Evolutionary conservation across 1,284 basidiomycete species (phyloP).

Genomic region (Fomitopsis pinicola): DNA sequence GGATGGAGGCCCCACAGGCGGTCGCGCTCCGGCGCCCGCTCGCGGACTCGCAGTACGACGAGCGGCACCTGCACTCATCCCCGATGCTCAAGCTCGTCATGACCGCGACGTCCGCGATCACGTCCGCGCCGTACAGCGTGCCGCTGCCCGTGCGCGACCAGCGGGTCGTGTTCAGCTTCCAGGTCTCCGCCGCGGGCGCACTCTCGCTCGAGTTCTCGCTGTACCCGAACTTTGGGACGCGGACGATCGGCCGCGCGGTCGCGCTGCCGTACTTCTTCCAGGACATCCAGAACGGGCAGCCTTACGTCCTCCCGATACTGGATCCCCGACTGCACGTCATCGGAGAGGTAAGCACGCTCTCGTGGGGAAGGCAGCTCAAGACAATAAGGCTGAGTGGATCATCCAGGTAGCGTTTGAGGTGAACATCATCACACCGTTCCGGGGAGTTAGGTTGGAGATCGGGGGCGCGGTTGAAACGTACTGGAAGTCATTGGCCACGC

Average conservation of each 20-base stretch:
- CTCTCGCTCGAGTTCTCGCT: constrained; percentile 92
- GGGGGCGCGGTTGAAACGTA: constrained; percentile 95
- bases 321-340: constrained; percentile 93
- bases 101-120: constrained; percentile 75
- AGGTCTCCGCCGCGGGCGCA: constrained; percentile 69
- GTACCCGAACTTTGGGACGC: constrained; percentile 98
- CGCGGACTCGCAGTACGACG: constrained; percentile 54
- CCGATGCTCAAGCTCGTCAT: constrained; percentile 94
- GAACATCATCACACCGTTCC: constrained; percentile 87
- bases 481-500: constrained; percentile 85
- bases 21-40: constrained; percentile 68
- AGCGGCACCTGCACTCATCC: constrained; percentile 63
- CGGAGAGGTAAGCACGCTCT: constrained; percentile 65
- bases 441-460: constrained; percentile 92
- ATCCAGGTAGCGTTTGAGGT: constrained; percentile 83
- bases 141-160: constrained; percentile 82
- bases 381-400: constrained; percentile 5
- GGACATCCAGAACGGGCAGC: constrained; percentile 49
- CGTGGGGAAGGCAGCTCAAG: background rate
- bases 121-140: constrained; percentile 84
- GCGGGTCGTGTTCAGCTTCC: constrained; percentile 86
- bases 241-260: constrained; percentile 92
- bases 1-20: constrained; percentile 32
- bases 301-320: constrained; percentile 79
- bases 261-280: constrained; percentile 78